Evolutionary conservation across 257 asterid species (phyloP).

Genomic region (Gynochthodes officinalis): DNA sequence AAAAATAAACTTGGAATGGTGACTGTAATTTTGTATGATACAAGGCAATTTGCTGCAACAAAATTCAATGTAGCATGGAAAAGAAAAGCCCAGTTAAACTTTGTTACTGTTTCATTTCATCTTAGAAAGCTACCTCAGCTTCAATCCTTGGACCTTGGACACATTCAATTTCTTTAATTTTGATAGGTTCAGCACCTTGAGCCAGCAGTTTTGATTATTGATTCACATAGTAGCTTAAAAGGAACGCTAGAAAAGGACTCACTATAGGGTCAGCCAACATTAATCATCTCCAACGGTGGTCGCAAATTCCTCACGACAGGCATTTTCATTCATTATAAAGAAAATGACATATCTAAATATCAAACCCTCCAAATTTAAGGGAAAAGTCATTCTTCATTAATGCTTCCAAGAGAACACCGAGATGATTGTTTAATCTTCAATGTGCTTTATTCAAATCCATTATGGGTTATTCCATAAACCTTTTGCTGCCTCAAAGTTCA

Average conservation of each 20-base stretch:
- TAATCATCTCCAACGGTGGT: background rate
- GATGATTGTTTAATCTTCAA: background rate
- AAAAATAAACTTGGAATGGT: background rate
- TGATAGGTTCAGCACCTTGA: background rate
- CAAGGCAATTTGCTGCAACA: background rate
- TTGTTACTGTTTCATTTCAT: background rate
- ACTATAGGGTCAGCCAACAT: conserved; percentile 2
- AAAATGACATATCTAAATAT: conserved; percentile 11
- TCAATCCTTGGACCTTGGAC: background rate
- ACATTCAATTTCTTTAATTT: background rate
- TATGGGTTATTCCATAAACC: background rate
- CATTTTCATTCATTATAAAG: conserved; percentile 15
- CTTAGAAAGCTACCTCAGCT: background rate
- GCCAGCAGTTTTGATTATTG: background rate
- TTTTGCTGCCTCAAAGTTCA: background rate
- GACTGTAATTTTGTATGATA: background rate
- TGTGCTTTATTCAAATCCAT: background rate
- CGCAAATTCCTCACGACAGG: conserved; percentile 6
- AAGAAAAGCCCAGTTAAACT: background rate
- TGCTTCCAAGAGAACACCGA: background rate
- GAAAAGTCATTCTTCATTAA: conserved; percentile 11
- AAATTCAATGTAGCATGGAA: background rate
- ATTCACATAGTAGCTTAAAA: conserved; percentile 8
- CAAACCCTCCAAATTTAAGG: conserved; percentile 11
- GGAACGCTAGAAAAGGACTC: conserved; percentile 8